These are phyloP conservation scores for Populus trichocarpa DNA, from an alignment of 441 rosid species.

Conservation along the genomic window DNA sequence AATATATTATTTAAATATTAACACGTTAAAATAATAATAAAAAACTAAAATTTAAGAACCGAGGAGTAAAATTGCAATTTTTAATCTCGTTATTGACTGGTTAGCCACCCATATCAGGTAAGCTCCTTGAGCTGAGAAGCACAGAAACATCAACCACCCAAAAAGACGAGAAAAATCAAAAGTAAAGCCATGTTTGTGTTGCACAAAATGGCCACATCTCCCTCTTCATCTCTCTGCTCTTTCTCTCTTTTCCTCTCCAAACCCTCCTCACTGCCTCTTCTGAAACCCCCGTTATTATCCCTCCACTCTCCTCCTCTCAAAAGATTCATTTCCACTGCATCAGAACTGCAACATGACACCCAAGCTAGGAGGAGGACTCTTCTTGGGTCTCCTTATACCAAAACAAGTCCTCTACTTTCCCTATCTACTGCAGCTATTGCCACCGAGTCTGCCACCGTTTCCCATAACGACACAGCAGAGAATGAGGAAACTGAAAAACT, in stretches of 20 bases:
- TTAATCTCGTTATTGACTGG: background rate
- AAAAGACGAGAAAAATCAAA: background rate
- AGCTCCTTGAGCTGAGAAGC: background rate
- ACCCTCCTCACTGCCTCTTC: constrained; percentile 27
- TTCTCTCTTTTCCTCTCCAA: constrained; percentile 29
- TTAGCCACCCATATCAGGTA: background rate
- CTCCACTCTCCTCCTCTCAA: constrained; percentile 30
- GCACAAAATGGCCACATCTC: constrained; percentile 40
- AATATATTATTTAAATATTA: no score
- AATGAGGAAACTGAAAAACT: constrained; percentile 19
- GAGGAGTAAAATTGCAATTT: no score
- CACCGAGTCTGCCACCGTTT: constrained; percentile 26
- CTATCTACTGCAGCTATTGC: constrained; percentile 32
- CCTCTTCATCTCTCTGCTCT: constrained; percentile 28
- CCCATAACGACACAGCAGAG: constrained; percentile 19
- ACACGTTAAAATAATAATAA: no score
- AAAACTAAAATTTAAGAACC: no score
- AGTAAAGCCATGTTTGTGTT: constrained; percentile 13
- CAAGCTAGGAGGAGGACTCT: background rate
- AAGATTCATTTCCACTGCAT: constrained; percentile 33
- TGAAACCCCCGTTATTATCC: constrained; percentile 17
- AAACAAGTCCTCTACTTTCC: background rate
- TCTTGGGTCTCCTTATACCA: background rate
- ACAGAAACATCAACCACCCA: background rate
- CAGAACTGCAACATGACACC: constrained; percentile 15